Conservation (phyloP, 176 grass and related monocot species). For the Carex littledalei region DNA sequence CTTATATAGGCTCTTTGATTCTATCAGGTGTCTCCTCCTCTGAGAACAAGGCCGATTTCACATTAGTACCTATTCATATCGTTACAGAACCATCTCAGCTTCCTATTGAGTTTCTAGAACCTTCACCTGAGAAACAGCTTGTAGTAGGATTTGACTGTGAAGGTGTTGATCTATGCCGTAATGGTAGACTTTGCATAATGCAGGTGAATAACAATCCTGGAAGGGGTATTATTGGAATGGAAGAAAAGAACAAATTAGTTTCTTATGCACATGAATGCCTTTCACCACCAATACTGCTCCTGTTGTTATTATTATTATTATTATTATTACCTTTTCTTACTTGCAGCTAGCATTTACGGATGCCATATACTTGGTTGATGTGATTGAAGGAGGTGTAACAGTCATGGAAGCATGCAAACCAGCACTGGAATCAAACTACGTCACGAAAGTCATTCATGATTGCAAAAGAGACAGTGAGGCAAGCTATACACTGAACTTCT, state of each 20-base stretch:
- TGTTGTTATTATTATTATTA: not conserved
- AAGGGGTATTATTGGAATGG: not conserved
- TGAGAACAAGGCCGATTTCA: constrained; percentile 37
- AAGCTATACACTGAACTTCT: not conserved
- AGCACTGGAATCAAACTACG: constrained; percentile 69
- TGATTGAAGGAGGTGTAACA: constrained; percentile 57
- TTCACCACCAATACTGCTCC: not conserved
- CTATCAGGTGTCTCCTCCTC: constrained; percentile 25
- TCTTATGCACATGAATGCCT: not conserved
- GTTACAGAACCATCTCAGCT: constrained; percentile 68
- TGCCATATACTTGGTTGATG: constrained; percentile 91
- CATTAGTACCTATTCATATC: constrained; percentile 42
- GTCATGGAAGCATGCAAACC: constrained; percentile 90
- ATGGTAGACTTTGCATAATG: constrained; percentile 92
- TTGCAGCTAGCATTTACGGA: constrained; percentile 80
- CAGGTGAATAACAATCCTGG: constrained; percentile 47
- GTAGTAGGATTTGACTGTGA: constrained; percentile 90
- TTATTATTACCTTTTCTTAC: not conserved
- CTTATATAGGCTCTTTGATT: constrained; percentile 8
- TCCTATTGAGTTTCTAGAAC: constrained; percentile 78
- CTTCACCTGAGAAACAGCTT: constrained; percentile 45
- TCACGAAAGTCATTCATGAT: constrained; percentile 95
- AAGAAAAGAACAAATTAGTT: not conserved
- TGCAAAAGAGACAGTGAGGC: constrained; percentile 99
- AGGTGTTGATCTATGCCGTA: constrained; percentile 86